Conservation (phyloP, 1,284 basidiomycete genomes). For the Fomitopsis palustris region DNA sequence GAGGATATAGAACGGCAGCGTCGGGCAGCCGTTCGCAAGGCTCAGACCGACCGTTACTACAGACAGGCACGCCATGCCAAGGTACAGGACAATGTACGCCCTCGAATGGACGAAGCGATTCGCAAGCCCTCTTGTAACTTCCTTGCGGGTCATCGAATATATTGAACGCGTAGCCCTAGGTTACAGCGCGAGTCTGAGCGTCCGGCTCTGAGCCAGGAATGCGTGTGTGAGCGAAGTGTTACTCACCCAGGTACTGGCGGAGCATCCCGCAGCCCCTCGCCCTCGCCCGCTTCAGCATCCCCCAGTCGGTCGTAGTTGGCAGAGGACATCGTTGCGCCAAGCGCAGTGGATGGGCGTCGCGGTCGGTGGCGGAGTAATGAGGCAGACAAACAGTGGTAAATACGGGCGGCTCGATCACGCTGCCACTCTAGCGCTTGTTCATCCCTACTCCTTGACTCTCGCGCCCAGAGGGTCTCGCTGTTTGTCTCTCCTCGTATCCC, state of each 20-base stretch:
- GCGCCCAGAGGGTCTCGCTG: constrained; percentile 1
- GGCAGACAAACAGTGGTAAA: constrained; percentile 16
- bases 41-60: constrained; percentile 89
- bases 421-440: not conserved
- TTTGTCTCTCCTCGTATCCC: constrained; percentile 7
- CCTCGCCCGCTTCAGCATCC: constrained; percentile 35
- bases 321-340: constrained; percentile 20
- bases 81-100: constrained; percentile 81
- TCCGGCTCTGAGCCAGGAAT: constrained; percentile 25
- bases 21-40: constrained; percentile 75
- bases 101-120: constrained; percentile 84
- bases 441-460: not conserved
- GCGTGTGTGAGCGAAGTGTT: constrained; percentile 9
- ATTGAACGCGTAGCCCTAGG: constrained; percentile 70
- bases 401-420: constrained; percentile 3
- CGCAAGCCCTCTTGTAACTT: constrained; percentile 77
- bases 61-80: constrained; percentile 87
- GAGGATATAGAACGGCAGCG: constrained; percentile 81
- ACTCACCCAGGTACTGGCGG: constrained; percentile 25
- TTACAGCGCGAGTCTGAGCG: constrained; percentile 20
- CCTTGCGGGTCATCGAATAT: constrained; percentile 74
- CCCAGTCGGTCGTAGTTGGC: constrained; percentile 26
- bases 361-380: constrained; percentile 9
- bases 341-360: not conserved
- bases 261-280: constrained; percentile 27